Evolutionary conservation across 1,284 basidiomycete species (phyloP).

Genomic region (Erythrobasidium hasegawianum): DNA sequence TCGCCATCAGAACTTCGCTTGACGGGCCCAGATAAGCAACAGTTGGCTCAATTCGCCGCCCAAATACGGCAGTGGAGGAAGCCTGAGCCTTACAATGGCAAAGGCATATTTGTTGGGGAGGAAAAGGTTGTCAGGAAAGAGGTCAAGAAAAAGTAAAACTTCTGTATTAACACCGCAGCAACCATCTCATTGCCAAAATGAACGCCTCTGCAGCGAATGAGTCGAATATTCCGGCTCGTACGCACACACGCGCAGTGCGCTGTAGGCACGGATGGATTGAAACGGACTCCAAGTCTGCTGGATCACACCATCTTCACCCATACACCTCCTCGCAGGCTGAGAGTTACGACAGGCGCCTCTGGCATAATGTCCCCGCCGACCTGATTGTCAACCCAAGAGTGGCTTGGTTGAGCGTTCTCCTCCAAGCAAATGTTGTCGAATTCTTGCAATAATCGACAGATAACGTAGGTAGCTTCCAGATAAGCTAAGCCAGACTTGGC

Average conservation of each 20-base stretch:
- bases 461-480: conserved; percentile 66
- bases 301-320: too few relatives aligned
- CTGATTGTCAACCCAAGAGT: conserved; percentile 57
- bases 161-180: too few relatives aligned
- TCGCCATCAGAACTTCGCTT: conserved; percentile 55
- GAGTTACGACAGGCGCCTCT: conserved; percentile 17
- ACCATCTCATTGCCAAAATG: too few relatives aligned
- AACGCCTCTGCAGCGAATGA: too few relatives aligned
- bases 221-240: too few relatives aligned
- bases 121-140: conserved; percentile 86
- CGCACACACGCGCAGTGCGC: too few relatives aligned
- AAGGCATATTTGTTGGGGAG: conserved; percentile 87
- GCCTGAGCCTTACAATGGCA: conserved; percentile 96
- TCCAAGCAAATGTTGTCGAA: conserved; percentile 61
- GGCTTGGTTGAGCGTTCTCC: conserved; percentile 59
- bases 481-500: conserved; percentile 56
- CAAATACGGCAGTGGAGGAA: conserved; percentile 76
- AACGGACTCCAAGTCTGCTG: too few relatives aligned
- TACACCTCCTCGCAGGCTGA: conserved; percentile 11
- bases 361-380: conserved; percentile 5
- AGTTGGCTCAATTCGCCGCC: conserved; percentile 81
- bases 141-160: conserved; percentile 93
- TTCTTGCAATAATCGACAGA: conserved; percentile 62
- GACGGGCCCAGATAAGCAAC: conserved; percentile 56
- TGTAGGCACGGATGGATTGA: too few relatives aligned